A percentile compares a stretch with the other conserved stretches of the same genome.
These are phyloP conservation scores for Xylariaceae sp. DNA, from an alignment of 2,329 filamentous ascomycete species.

Conservation along the genomic window DNA sequence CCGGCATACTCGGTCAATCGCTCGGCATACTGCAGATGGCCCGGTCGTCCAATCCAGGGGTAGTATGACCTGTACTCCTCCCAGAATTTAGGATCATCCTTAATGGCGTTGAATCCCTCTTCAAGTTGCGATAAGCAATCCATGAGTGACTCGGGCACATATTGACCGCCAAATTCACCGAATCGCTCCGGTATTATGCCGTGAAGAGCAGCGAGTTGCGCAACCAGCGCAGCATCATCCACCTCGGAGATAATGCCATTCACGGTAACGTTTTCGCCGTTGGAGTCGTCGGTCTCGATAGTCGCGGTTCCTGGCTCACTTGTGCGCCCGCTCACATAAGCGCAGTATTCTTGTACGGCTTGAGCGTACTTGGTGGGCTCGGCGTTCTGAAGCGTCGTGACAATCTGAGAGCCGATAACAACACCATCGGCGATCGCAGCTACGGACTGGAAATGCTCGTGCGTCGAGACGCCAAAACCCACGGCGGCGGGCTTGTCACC, in stretches of 20 bases:
- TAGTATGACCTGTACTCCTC: constrained; percentile 95
- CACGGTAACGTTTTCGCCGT: constrained; percentile 56
- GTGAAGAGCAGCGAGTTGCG: constrained; percentile 79
- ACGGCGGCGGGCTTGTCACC: constrained; percentile 86
- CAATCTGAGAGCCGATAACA: constrained; percentile 93
- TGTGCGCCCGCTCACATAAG: constrained; percentile 53
- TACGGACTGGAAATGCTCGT: constrained; percentile 86
- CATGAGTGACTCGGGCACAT: constrained; percentile 96
- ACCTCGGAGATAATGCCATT: constrained; percentile 58
- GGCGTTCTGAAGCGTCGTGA: constrained; percentile 70
- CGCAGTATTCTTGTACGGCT: constrained; percentile 81
- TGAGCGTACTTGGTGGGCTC: constrained; percentile 60
- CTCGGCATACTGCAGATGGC: constrained; percentile 82
- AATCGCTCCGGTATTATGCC: constrained; percentile 78
- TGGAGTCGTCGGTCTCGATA: constrained; percentile 58
- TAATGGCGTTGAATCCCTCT: constrained; percentile 80
- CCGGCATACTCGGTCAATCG: constrained; percentile 83
- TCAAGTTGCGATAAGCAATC: constrained; percentile 90
- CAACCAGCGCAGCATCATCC: constrained; percentile 58
- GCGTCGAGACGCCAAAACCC: constrained; percentile 92
- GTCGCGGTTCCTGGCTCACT: constrained; percentile 45
- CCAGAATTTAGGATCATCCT: constrained; percentile 89
- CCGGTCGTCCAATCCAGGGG: constrained; percentile 92
- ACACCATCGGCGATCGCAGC: constrained; percentile 84
- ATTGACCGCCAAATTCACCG: constrained; percentile 94